Evolutionary conservation across 1,284 basidiomycete genomes (phyloP), one percentile per base, ranked within the genome.

Genomic region (Ceratobasidium papillatum): DNA sequence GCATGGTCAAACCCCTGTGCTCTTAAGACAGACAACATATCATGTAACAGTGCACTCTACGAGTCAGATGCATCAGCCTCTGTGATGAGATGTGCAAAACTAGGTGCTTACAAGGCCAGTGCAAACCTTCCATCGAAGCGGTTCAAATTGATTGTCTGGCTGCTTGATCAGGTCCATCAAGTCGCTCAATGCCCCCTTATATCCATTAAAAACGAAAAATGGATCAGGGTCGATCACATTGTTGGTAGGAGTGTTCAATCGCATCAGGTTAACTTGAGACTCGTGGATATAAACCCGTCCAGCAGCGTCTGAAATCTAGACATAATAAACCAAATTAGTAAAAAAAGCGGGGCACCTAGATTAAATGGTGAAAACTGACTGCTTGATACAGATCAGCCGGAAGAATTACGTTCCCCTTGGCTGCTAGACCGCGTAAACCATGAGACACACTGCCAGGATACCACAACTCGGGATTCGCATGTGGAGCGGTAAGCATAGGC

Each of bases 401-500:
- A 17, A 65, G 25, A 17, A 65, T n/a, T 14, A 3, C 34, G 11
- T 51, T 49, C 7, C 63, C 63, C 30, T 41, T 65, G 1, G 43
- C 45, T 9, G 63, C 63, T 17, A 65, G 30, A 43, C 27, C 32
- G 4, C 63, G 22, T 17, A 65, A 45, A 7, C 63, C 63, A n/a
- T 65, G 45, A 22, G 63, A 65, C 30, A 65, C 43, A 27, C 63
- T 65, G 5, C 47, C 45, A 1, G 43, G 43, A 30, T 65, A 65
- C 63, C 63, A 65, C 11, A 7, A 51, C 22, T 65, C 7, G 3
- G 52, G 52, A 17, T 56, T 32, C 3, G 25, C 25, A 11, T 56
- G 52, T 12, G 63, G 63, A 25, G 63, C 63, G 19, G 63, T 65
- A 11, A 49, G 43, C 63, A 65, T 65, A 11, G 63, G 63, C 63